Base-by-base conservation (phyloP, 2,329 filamentous ascomycete genomes). In the Penicillium sp. region DNA sequence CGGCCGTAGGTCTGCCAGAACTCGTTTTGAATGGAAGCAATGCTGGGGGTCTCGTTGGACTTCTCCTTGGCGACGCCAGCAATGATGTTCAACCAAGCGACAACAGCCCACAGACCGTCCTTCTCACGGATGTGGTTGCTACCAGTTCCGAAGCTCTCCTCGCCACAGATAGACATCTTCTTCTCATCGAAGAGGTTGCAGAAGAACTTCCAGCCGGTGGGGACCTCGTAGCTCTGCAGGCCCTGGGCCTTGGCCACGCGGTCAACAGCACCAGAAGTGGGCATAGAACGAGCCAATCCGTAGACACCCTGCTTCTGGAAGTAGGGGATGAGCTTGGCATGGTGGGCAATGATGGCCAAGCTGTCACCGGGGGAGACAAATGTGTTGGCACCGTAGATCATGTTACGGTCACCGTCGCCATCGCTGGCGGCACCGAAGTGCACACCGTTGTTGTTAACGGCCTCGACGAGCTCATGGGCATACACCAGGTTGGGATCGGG, bases 51-150 rank as follows among this genome's bases (percentile, higher is more conserved):
- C 64, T 89, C 87, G 55, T 81, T 86, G 18, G 89, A 85, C 69
- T 88, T 88, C 73, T 91, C 83, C 72, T 94, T 87, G 61, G 92
- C 92, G 45, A 97, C 86, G 62, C 90, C 93, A 57, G 94, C 94
- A 67, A 99, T 95, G 75, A 99, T 96, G 82, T 99, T 99, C 67
- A 99, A 80, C 94, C 94, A 99, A 31, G 94, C 94, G 50, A 97
- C 89, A 58, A 99, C 85, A 56, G 94, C 94, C 94, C 94, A 99
- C 40, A 99, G 84, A 58, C 94, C 94, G 70, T 99, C 94, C 84
- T 99, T 99, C 81, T 99, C 94, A 66, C 94, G 91, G 71, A 99
- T 96, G 77, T 99, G 94, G 81, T 99, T 97, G 77, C 90, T 96
- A 38, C 94, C 94, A 10, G 94, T 99, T 63, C 94, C 94, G 75